A percentile compares a stretch with the other conserved stretches of the same genome.
Evolutionary conservation across 2,329 filamentous ascomycete genomes (phyloP).

Genomic region (Cytospora schulzeri): DNA sequence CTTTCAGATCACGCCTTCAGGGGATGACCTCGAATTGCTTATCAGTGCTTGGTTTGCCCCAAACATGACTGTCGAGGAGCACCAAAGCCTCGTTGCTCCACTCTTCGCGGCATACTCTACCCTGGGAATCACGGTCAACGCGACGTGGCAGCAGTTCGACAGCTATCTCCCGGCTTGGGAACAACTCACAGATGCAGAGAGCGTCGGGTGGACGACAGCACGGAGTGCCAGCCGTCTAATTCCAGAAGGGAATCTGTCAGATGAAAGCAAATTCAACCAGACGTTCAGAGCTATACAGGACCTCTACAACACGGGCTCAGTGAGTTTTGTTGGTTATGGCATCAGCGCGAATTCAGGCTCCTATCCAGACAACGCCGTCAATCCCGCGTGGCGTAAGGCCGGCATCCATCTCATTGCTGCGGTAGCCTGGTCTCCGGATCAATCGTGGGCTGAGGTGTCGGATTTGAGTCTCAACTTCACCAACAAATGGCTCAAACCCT

Average conservation of each 20-base stretch:
- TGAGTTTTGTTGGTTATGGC: conserved; percentile 27
- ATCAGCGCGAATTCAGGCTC: conserved; percentile 34
- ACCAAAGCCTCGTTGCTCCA: conserved; percentile 15
- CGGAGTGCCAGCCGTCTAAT: conserved; percentile 37
- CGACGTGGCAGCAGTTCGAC: conserved; percentile 32
- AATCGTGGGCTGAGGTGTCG: conserved; percentile 16
- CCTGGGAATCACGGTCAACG: conserved; percentile 35
- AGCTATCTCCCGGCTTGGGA: conserved; percentile 35
- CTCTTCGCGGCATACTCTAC: conserved; percentile 52
- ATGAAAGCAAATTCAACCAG: conserved; percentile 32
- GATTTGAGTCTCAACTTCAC: conserved; percentile 29
- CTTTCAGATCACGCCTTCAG: too few species aligned
- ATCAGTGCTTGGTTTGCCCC: conserved; percentile 25
- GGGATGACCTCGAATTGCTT: too few species aligned
- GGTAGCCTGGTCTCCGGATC: conserved; percentile 30
- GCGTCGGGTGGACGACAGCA: conserved; percentile 42
- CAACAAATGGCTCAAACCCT: conserved; percentile 38
- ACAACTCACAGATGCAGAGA: conserved; percentile 33
- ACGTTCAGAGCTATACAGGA: conserved; percentile 34
- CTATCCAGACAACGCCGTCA: conserved; percentile 45
- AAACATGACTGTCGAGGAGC: conserved; percentile 9
- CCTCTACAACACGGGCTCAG: conserved; percentile 33
- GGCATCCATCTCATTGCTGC: conserved; percentile 42
- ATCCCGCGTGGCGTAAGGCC: conserved; percentile 52
- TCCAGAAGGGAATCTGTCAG: conserved; percentile 38